Evolutionary conservation across 345 rosid species (phyloP), one percentile per base, ranked within the genome.

Genomic region (Dipteronia dyeriana): DNA sequence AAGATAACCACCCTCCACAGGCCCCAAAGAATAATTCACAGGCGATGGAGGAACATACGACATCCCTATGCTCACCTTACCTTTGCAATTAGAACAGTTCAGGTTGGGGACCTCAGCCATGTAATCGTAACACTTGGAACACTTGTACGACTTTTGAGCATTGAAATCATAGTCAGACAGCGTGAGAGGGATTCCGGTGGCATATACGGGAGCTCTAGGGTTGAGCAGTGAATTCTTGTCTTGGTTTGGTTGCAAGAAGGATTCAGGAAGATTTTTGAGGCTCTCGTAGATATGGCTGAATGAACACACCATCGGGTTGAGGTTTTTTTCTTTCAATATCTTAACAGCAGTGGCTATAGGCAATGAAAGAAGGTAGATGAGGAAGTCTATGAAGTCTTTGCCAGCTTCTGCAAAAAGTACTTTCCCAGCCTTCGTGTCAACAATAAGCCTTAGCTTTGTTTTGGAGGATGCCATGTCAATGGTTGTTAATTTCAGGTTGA

Each of bases 221-320:
- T 75, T 65, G n/a, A 70, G 47, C 1, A 70, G 49, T 0, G 61
- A 20, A 1, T 14, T 59, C 53, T 75, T 75, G 19, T 6, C 13
- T 1, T 9, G 67, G 19, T 23, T 39, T 20, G 71, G 66, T 8
- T 70, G 60, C 54, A 75, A 39, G 5, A 43, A 75, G 14, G 39
- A 19, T 7, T 70, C 63, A 8, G 39, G 43, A 34, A 80, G 34
- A 0, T 26, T 75, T 26, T 70, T 23, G 5, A 70, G 47, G 73
- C 73, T 56, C 10, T 51, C 56, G 19, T 51, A 51, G 17, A 51
- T 0, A n/a, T 51, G 56, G n/a, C 56, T 5, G 56, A 51, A 0
- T 82, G 22, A 60, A 81, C 4, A 84, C 89, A 20, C 75, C 81
- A 19, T 41, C 62, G 83, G 19, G 45, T 41, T 9, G 9, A 41